These are phyloP conservation scores for Globisporangium canariense DNA, from an alignment of 352 stramenopile species.

Conservation along the genomic window DNA sequence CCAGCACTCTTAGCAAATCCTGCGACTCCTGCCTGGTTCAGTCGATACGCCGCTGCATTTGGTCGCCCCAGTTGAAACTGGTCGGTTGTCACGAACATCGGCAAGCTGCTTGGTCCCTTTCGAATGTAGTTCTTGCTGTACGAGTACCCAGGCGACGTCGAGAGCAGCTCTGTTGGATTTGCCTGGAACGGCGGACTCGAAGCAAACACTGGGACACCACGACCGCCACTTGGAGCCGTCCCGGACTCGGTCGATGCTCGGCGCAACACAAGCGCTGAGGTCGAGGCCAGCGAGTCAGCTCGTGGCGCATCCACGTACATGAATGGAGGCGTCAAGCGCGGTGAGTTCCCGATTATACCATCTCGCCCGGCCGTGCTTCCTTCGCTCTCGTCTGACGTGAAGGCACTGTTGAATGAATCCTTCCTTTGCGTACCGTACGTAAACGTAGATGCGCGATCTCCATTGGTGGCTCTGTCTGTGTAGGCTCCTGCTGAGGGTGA, in stretches of 20 bases:
- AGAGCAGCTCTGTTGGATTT: conserved; percentile 66
- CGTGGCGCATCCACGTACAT: conserved; percentile 14
- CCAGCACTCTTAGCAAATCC: conserved; percentile 18
- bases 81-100: conserved; percentile 61
- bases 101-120: conserved; percentile 37
- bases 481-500: conserved; percentile 16
- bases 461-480: not conserved
- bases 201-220: conserved; percentile 29
- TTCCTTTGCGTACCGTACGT: conserved; percentile 24
- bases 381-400: conserved; percentile 28
- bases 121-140: conserved; percentile 67
- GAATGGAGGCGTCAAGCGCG: conserved; percentile 35
- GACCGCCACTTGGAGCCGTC: not conserved
- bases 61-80: conserved; percentile 32
- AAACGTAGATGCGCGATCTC: conserved; percentile 12
- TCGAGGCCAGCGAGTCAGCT: conserved; percentile 9
- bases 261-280: conserved; percentile 23
- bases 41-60: conserved; percentile 2
- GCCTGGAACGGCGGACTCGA: conserved; percentile 64
- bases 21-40: conserved; percentile 7
- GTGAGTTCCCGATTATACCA: conserved; percentile 19
- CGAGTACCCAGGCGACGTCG: conserved; percentile 67
- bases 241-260: conserved; percentile 15
- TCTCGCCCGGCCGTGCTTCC: conserved; percentile 1
- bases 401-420: conserved; percentile 43